phyloP scores from a whole-genome alignment of 2,329 filamentous ascomycete genomes.

The Emergomyces pasteurianus region DNA sequence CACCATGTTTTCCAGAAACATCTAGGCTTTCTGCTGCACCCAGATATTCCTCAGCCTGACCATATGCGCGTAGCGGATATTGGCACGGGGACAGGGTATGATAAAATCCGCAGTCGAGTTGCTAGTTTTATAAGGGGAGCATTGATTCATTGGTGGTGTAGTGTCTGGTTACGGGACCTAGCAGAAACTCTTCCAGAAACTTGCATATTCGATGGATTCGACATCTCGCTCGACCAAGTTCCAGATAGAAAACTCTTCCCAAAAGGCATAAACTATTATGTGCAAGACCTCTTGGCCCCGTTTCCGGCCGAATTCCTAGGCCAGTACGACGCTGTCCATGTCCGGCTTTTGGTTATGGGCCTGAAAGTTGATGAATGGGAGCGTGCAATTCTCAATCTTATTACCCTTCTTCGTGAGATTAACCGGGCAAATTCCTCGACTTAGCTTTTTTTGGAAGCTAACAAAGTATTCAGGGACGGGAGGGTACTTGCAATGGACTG shows the following conservation, averaged over 20 bases:
- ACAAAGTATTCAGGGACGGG: background rate
- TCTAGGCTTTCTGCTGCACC: background rate
- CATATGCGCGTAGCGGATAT: background rate
- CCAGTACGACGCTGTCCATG: background rate
- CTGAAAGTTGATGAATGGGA: background rate
- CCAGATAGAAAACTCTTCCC: background rate
- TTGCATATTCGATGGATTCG: background rate
- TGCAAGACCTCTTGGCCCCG: background rate
- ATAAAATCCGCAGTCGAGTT: background rate
- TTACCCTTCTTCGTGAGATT: background rate
- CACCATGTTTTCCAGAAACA: background rate
- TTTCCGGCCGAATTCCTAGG: background rate
- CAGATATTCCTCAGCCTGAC: background rate
- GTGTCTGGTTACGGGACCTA: background rate
- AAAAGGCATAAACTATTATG: background rate
- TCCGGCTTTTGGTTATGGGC: background rate
- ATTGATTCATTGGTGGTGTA: background rate
- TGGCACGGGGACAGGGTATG: background rate
- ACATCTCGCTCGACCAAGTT: background rate
- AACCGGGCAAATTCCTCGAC: background rate
- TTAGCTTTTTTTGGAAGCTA: background rate
- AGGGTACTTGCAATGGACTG: background rate
- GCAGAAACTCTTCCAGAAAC: background rate
- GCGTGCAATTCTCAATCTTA: background rate
- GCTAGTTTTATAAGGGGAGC: background rate